A percentile compares a stretch with the other conserved stretches of the same genome.
phyloP scores from a whole-genome alignment of 2,329 filamentous ascomycete genomes.

The Epichloe brachyelytri region DNA sequence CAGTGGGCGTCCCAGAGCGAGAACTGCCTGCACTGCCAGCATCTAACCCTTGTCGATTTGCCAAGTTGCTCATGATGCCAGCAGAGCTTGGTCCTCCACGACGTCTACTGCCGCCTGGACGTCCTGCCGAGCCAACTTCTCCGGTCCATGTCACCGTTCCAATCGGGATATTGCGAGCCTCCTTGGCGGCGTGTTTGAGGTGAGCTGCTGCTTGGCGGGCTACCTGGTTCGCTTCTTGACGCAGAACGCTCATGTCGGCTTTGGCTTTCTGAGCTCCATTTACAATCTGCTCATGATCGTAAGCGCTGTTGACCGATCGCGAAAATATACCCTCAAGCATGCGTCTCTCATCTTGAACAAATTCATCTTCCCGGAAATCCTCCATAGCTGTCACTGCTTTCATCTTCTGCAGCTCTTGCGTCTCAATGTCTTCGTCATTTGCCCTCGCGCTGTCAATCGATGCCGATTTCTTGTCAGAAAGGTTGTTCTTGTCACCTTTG shows the following conservation, averaged over 20 bases:
- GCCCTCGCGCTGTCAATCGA: conserved; percentile 5
- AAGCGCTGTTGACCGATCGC: conserved; percentile 74
- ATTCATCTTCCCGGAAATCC: conserved; percentile 42
- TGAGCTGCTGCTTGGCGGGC: conserved; percentile 67
- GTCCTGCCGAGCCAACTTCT: conserved; percentile 62
- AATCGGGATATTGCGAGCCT: conserved; percentile 59
- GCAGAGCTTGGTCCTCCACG: conserved; percentile 41
- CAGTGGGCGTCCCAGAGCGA: conserved; percentile 30
- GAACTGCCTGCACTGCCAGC: conserved; percentile 30
- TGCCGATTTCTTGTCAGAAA: conserved; percentile 2
- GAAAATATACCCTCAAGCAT: conserved; percentile 86
- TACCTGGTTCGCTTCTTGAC: conserved; percentile 67
- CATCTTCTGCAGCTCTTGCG: conserved; percentile 37
- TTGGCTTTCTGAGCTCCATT: conserved; percentile 58
- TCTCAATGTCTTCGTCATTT: conserved; percentile 17
- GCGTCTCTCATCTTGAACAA: conserved; percentile 51
- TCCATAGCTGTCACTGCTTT: conserved; percentile 52
- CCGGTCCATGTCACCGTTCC: conserved; percentile 94
- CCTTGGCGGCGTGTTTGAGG: conserved; percentile 58
- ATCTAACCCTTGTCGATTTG: conserved; percentile 41
- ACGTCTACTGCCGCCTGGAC: conserved; percentile 44
- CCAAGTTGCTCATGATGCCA: conserved; percentile 42
- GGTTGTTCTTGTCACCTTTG: conserved; percentile 4
- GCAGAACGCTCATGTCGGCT: conserved; percentile 66
- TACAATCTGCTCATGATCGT: conserved; percentile 88